Percentiles rank a stretch among this genome's conserved stretches.
These are phyloP conservation scores for Alternaria consortialis DNA, from an alignment of 2,329 filamentous ascomycete species.

Conservation along the genomic window DNA sequence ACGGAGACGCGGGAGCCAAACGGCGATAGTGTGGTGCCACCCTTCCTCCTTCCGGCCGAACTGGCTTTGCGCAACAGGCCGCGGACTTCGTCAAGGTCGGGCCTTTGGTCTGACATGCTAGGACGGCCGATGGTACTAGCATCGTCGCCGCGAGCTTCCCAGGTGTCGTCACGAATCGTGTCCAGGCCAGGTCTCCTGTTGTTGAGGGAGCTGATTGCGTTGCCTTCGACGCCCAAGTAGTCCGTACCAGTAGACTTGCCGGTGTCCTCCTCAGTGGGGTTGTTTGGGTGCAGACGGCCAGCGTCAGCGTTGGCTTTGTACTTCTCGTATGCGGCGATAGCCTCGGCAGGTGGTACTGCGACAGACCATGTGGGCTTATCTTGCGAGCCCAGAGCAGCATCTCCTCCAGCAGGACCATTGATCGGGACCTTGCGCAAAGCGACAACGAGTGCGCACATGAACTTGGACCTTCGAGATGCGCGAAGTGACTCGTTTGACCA, in stretches of 20 bases:
- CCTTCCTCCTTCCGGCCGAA: slow-evolving; percentile 56
- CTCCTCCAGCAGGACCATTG: slow-evolving; percentile 78
- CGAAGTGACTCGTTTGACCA: slow-evolving; percentile 78
- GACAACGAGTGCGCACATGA: slow-evolving; percentile 91
- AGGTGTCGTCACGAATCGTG: slow-evolving; percentile 56
- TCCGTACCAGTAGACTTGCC: slow-evolving; percentile 46
- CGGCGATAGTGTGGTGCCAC: slow-evolving; percentile 38
- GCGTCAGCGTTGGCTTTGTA: slow-evolving; percentile 64
- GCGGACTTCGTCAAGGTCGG: slow-evolving; percentile 58
- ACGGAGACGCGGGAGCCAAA: slow-evolving; percentile 26
- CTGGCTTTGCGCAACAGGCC: slow-evolving; percentile 56
- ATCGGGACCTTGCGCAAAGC: slow-evolving; percentile 90
- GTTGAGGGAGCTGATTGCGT: slow-evolving; percentile 57
- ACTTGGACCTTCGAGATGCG: slow-evolving; percentile 85
- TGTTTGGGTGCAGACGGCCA: slow-evolving; percentile 69
- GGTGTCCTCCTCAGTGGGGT: slow-evolving; percentile 39
- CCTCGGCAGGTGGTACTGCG: slow-evolving; percentile 73
- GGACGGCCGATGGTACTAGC: slow-evolving; percentile 50
- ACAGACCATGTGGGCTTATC: slow-evolving; percentile 86
- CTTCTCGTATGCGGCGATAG: slow-evolving; percentile 67
- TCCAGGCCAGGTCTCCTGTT: slow-evolving; percentile 55
- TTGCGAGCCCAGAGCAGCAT: slow-evolving; percentile 66
- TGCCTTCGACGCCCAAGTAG: slow-evolving; percentile 47
- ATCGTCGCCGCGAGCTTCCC: slow-evolving; percentile 53
- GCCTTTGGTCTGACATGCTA: slow-evolving; percentile 51